Percentiles rank a stretch among this genome's conserved stretches.
Evolutionary conservation across 208 protist species (phyloP).

Genomic region (Porcisia hertigi): DNA sequence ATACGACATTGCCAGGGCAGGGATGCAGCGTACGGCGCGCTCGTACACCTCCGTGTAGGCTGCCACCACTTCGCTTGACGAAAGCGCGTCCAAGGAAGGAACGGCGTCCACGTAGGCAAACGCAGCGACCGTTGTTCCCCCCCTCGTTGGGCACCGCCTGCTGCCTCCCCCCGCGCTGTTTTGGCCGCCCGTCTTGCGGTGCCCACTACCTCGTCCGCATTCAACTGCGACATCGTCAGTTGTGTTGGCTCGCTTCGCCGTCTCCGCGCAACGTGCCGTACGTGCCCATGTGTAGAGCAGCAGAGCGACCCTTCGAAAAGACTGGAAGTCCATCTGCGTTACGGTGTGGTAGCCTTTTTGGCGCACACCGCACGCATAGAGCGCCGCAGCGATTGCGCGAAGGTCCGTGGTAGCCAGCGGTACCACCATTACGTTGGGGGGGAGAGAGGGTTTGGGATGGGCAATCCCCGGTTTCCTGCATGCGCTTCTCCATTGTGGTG

Average conservation of each 20-base stretch:
- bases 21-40: constrained; percentile 31
- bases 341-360: constrained; percentile 61
- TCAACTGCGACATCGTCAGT: constrained; percentile 2
- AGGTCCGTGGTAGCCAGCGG: constrained; percentile 41
- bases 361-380: constrained; percentile 47
- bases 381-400: constrained; percentile 45
- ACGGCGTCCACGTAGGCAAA: constrained; percentile 33
- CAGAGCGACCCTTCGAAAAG: constrained; percentile 64
- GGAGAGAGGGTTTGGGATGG: background rate
- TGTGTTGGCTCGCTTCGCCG: background rate
- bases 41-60: constrained; percentile 40
- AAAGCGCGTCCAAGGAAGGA: constrained; percentile 43
- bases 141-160: constrained; percentile 4
- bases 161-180: background rate
- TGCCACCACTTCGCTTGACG: constrained; percentile 38
- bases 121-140: background rate
- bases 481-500: background rate
- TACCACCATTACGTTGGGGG: constrained; percentile 6
- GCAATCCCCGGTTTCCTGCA: background rate
- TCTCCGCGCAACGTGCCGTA: constrained; percentile 5
- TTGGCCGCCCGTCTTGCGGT: background rate
- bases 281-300: constrained; percentile 53
- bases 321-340: constrained; percentile 48
- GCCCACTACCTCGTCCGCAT: background rate
- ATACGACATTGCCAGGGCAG: constrained; percentile 19